Conservation (phyloP, 2,329 filamentous ascomycete species). For the Orbilia javanica region DNA sequence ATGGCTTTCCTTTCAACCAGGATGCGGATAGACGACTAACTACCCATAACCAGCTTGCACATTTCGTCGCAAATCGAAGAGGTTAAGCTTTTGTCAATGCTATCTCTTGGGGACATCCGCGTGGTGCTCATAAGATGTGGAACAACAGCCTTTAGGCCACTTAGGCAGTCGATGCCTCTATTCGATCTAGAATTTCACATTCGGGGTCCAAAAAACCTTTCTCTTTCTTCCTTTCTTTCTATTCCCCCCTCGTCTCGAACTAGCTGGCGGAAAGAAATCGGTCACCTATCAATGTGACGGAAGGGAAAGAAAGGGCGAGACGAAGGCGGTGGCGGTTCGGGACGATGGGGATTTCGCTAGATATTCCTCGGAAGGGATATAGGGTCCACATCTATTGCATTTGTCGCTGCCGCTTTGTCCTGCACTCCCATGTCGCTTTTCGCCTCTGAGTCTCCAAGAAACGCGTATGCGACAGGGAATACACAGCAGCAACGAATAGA, state of each 20-base stretch:
- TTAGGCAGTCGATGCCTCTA: not conserved
- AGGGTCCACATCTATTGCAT: constrained; percentile 29
- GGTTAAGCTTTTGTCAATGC: constrained; percentile 9
- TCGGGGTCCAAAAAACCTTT: not conserved
- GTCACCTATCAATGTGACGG: not conserved
- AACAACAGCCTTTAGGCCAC: not conserved
- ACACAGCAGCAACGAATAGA: constrained; percentile 16
- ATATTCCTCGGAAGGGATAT: constrained; percentile 42
- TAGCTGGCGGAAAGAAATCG: not conserved
- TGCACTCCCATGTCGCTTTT: constrained; percentile 12
- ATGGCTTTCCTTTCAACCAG: not conserved
- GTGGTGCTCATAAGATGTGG: constrained; percentile 1
- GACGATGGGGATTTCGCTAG: constrained; percentile 33
- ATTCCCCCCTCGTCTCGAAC: not conserved
- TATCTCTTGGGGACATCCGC: constrained; percentile 3
- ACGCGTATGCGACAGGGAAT: constrained; percentile 36
- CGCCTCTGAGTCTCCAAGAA: constrained; percentile 12
- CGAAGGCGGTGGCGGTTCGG: constrained; percentile 28
- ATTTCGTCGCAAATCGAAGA: constrained; percentile 8
- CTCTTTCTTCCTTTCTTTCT: not conserved
- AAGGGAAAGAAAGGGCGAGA: constrained; percentile 10
- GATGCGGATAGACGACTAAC: constrained; percentile 3
- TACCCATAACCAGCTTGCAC: not conserved
- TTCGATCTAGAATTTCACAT: not conserved
- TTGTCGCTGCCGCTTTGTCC: constrained; percentile 29